Evolutionary conservation across 345 rosid species (phyloP).

Genomic region (Dipteronia dyeriana): DNA sequence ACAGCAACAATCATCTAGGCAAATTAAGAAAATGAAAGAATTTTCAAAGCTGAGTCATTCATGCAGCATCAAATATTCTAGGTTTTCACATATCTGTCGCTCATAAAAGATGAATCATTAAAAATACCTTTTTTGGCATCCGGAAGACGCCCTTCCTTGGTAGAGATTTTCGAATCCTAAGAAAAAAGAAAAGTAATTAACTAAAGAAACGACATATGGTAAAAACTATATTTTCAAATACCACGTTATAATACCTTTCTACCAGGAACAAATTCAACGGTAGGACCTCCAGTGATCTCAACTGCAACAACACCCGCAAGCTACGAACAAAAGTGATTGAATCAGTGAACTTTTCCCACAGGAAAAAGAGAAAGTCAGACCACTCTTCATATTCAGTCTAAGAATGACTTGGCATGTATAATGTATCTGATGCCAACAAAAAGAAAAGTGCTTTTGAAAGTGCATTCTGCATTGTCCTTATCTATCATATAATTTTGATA

Average conservation of each 20-base stretch:
- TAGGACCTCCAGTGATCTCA: conserved; percentile 94
- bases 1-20: background rate
- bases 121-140: conserved; percentile 78
- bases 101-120: background rate
- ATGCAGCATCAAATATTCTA: background rate
- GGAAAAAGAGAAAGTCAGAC: background rate
- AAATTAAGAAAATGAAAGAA: background rate
- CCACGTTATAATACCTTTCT: conserved; percentile 57
- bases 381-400: background rate
- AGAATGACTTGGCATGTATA: background rate
- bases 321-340: conserved; percentile 36
- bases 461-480: background rate
- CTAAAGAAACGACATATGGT: background rate
- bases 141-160: conserved; percentile 90
- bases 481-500: background rate
- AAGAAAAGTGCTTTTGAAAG: background rate
- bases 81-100: background rate
- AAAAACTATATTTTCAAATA: conserved; percentile 17
- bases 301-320: conserved; percentile 98
- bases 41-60: conserved; percentile 1
- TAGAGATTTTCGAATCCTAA: conserved; percentile 71
- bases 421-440: background rate
- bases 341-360: background rate
- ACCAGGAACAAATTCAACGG: conserved; percentile 80
- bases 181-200: conserved; percentile 17